Base-by-base conservation (phyloP, 371 early-diverging fungal genomes). In the Mortierella sp. region DNA sequence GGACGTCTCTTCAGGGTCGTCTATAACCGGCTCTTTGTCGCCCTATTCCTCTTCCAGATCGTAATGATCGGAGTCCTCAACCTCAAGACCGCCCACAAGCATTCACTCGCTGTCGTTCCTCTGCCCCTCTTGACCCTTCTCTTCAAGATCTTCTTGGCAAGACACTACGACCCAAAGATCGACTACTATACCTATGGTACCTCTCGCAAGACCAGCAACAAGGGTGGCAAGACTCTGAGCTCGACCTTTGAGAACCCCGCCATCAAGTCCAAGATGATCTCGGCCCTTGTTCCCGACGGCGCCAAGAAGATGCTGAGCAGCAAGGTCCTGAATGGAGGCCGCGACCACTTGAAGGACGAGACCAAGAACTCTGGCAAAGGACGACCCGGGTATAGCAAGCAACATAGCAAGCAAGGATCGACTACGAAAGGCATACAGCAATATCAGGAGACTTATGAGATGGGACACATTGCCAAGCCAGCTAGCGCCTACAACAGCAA, bases 1-100 rank as follows among this genome's bases (percentile, higher is more conserved):
- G 96, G 96, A 22, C 89, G 89, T 26, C 95, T 95, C 86, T 95
- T 93, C 91, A 92, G 93, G 37, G 89, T 92, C 29, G 87, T 94
- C 64, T 91, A 95, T 85, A 93, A 94, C 78, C 91, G 95, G n/a
- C 74, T 95, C 34, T 50, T 93, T 0, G 85, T 90, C 16, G 91
- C 93, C 16, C 76, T 92, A 39, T 76, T 90, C 13, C 79, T 93
- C 63, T 95, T 92, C 86, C 96, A 96, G 77, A 58, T 93, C 13
- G 87, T 92, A 70, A 87, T 94, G 87, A 88, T 93, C 48, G 90
- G 90, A 47, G 89, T 93, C 22, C 88, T 92, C 68, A 85, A 85
- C 44, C 72, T 92, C 53, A 86, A 87, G 73, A 41, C 71, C 19
- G 87, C 87, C 29, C 79, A 77, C 69, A 80, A 79, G 45, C 86